Evolutionary conservation across 2,329 filamentous ascomycete genomes (phyloP).

Genomic region (Fusarium sp.): DNA sequence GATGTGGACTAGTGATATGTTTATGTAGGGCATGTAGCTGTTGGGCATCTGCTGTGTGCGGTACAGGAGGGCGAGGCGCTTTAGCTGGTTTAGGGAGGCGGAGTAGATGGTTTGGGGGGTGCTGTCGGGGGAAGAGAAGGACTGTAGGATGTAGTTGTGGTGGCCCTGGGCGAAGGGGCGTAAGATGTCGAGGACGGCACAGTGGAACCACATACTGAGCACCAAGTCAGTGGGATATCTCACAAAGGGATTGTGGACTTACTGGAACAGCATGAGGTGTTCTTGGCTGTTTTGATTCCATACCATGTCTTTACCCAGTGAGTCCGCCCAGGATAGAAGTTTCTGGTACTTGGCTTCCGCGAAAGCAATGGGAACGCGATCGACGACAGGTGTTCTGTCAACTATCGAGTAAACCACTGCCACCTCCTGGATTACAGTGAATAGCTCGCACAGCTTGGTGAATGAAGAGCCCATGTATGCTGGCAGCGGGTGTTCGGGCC

Average conservation of each 20-base stretch:
- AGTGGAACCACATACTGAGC: not conserved
- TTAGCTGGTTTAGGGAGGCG: not conserved
- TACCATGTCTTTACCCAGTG: not conserved
- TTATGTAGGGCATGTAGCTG: slow-evolving; percentile 3
- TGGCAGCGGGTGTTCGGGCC: not conserved
- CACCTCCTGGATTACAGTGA: not conserved
- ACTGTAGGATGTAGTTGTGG: not conserved
- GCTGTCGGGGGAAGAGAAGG: not conserved
- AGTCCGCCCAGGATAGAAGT: not conserved
- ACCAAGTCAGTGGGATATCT: accelerated
- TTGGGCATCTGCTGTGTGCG: not conserved
- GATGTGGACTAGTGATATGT: slow-evolving; percentile 2
- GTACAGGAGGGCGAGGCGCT: not conserved
- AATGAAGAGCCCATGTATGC: not conserved
- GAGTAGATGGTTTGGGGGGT: not conserved
- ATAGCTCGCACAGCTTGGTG: not conserved
- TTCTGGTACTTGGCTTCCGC: slow-evolving; percentile 5
- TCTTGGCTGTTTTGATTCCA: not conserved
- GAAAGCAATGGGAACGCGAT: not conserved
- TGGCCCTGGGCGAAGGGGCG: not conserved
- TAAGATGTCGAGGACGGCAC: not conserved
- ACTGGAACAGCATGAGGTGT: not conserved
- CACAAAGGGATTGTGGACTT: not conserved
- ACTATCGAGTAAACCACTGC: not conserved
- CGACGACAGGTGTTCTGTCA: accelerated